Base-by-base conservation (phyloP, 192 early-diverging fungal species). In the Coemansia sp. region DNA sequence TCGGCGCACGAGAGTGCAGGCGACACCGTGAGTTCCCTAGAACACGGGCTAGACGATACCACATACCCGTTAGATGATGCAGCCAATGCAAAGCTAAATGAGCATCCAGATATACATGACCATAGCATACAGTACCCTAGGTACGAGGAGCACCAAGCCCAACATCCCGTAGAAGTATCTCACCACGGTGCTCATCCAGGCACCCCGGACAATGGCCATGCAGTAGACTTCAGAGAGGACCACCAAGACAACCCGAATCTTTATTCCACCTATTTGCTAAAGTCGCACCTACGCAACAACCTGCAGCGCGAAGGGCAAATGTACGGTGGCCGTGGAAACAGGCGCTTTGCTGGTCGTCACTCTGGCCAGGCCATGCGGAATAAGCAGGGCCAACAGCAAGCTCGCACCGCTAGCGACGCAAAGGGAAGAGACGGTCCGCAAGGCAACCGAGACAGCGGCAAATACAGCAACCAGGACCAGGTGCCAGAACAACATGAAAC, bases 261-360 rank as follows among this genome's bases (percentile, higher is more conserved):
- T 41, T 82, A 82, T 54, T 68, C 74, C n/a, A 76, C 70, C 14
- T 82, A 82, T 45, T 63, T 82, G 22, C 71, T 73, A 41, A 82
- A 82, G 41, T 82, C 79, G 20, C 79, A 82, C 29, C 49, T 82
- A 56, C 74, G 79, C 38, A 82, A 76, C 61, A 76, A 82, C 54
- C 25, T 68, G 11, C 63, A 68, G 29, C 52, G 67, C 53, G 43
- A 62, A 11, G 48, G 45, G 43, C 23, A 59, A 7, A 34, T 55
- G 9, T 63, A 61, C 33, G 55, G 56, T 5, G 15, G 35, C 2
- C 63, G 41, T 22, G 67, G 67, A 17, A 52, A 36, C 13, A 57
- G 56, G 20, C 67, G 64, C 57, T 59, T 52, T 58, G 64, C 61
- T 54, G 40, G 48, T 6, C 60, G 62, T 8, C 62, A 69, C 48